A percentile compares a stretch with the other conserved stretches of the same genome.
Conservation (phyloP, 306 rosid species). For the Prunus salicina region DNA sequence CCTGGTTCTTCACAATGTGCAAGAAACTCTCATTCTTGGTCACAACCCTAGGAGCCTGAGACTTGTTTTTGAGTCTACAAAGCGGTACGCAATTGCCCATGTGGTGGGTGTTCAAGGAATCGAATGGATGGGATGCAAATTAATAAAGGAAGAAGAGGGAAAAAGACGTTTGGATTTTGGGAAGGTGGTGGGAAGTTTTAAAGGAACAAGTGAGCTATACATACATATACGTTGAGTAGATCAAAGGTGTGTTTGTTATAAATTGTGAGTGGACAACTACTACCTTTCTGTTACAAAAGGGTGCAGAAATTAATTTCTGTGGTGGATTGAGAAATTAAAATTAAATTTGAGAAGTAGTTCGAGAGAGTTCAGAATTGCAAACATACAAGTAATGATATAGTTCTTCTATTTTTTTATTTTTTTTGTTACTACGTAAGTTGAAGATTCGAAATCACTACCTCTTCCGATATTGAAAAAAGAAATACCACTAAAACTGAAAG, state of each 20-base stretch:
- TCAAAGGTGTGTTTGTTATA: background rate
- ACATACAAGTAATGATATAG: too few relatives aligned
- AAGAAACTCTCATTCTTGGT: background rate
- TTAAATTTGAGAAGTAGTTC: background rate
- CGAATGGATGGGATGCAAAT: background rate
- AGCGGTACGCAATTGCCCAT: slow-evolving; percentile 1
- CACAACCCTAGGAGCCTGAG: background rate
- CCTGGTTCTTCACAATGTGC: background rate
- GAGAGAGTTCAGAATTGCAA: too few relatives aligned
- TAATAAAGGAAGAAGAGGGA: background rate
- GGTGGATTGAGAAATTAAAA: background rate
- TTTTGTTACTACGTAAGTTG: too few relatives aligned
- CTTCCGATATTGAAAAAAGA: too few relatives aligned
- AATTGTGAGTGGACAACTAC: background rate
- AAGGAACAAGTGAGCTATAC: background rate
- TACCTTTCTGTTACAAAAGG: slow-evolving; percentile 7
- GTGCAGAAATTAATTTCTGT: background rate
- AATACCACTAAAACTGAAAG: too few relatives aligned
- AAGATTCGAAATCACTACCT: too few relatives aligned
- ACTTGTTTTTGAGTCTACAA: background rate
- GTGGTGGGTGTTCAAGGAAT: background rate
- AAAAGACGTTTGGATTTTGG: background rate
- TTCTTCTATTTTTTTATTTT: too few relatives aligned
- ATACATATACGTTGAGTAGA: background rate
- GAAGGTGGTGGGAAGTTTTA: background rate